A percentile compares a stretch with the other conserved stretches of the same genome.
These are phyloP conservation scores for Populus hybrid DNA, from an alignment of 441 rosid species.

Conservation along the genomic window DNA sequence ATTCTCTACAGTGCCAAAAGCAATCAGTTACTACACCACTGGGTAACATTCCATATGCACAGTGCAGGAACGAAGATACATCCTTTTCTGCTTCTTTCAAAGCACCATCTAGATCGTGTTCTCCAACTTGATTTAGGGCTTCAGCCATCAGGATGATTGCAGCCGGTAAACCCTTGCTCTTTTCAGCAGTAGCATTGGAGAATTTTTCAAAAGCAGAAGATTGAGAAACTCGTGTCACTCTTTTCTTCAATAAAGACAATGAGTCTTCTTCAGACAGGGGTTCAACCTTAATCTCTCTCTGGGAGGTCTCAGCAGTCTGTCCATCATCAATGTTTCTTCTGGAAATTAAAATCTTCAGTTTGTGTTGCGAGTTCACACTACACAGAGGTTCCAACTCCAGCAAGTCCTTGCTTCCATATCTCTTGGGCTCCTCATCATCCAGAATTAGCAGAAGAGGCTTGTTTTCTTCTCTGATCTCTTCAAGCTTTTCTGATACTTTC, in stretches of 20 bases:
- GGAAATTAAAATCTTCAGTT: conserved; percentile 28
- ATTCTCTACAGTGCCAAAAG: conserved; percentile 50
- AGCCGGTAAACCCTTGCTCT: conserved; percentile 29
- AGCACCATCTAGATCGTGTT: conserved; percentile 8
- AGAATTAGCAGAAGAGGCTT: conserved; percentile 35
- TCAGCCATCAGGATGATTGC: conserved; percentile 32
- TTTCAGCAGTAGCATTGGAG: conserved; percentile 11
- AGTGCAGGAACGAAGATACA: not conserved
- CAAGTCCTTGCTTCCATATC: conserved; percentile 14
- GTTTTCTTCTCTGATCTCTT: conserved; percentile 8
- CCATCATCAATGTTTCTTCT: conserved; percentile 11
- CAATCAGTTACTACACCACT: conserved; percentile 25
- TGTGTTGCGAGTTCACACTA: not conserved
- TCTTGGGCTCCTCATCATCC: conserved; percentile 31
- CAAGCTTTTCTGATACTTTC: conserved; percentile 5
- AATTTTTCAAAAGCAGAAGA: not conserved
- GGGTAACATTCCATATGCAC: conserved; percentile 20
- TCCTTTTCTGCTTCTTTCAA: conserved; percentile 14
- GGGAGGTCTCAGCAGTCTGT: not conserved
- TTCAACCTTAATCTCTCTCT: not conserved
- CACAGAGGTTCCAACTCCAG: not conserved
- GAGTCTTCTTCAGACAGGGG: conserved; percentile 10
- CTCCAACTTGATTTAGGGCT: conserved; percentile 21
- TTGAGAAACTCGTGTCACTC: not conserved
- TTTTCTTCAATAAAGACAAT: conserved; percentile 13